Conservation (phyloP, 148 eudicot species). For the Selenicereus undatus region DNA sequence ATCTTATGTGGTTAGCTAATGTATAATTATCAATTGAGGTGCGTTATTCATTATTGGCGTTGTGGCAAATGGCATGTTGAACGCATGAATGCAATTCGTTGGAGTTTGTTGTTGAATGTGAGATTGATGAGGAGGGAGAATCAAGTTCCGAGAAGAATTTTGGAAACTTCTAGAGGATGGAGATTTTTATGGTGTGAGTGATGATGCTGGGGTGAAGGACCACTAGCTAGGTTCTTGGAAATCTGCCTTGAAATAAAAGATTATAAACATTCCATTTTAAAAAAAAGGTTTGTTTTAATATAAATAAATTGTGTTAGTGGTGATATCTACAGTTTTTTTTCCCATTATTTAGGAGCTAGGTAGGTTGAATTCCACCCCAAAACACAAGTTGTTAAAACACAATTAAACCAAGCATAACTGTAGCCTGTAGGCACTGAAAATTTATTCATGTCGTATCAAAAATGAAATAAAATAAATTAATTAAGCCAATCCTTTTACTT, state of each 20-base stretch:
- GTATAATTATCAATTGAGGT: constrained; percentile 16
- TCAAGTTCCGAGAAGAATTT: neutral
- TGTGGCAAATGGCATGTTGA: neutral
- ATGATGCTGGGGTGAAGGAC: neutral
- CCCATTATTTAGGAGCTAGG: no score
- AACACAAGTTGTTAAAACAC: no score
- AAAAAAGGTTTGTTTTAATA: no score
- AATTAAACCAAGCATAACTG: no score
- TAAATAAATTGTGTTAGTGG: no score
- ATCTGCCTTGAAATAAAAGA: neutral
- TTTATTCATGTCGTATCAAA: no score
- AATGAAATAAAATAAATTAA: no score
- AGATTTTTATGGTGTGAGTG: neutral
- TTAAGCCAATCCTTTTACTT: no score
- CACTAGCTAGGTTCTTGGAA: neutral
- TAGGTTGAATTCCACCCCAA: no score
- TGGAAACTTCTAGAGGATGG: constrained; percentile 11
- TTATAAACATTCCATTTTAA: no score
- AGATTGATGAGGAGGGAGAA: neutral
- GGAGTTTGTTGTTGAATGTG: neutral
- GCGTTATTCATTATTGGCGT: neutral
- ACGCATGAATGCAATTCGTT: neutral
- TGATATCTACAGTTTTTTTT: no score
- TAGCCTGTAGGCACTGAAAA: no score
- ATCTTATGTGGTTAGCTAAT: neutral